A percentile compares a stretch with the other conserved stretches of the same genome.
These are phyloP conservation scores for Penicillium sp. DNA, from an alignment of 2,329 filamentous ascomycete species.

Conservation along the genomic window DNA sequence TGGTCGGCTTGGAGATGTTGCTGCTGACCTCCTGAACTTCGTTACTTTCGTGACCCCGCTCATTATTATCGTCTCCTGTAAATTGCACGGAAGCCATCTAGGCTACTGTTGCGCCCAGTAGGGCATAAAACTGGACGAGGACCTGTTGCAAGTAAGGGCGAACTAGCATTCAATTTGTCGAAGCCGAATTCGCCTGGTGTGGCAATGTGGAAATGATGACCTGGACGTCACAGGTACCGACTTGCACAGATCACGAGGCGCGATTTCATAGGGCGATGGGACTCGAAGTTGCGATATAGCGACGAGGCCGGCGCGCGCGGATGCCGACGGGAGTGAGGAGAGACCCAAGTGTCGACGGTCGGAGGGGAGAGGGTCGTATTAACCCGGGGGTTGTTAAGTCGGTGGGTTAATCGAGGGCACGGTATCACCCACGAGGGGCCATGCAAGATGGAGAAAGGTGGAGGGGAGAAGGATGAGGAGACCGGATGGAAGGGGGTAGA, in stretches of 20 bases:
- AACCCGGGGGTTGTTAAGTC: conserved; percentile 11
- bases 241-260: conserved; percentile 4
- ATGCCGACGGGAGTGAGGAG: conserved; percentile 22
- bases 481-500: conserved; percentile 7
- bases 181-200: conserved; percentile 31
- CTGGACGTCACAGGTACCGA: conserved; percentile 15
- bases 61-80: conserved; percentile 35
- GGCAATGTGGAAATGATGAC: conserved; percentile 1
- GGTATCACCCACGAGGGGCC: conserved; percentile 34
- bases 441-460: conserved; percentile 19
- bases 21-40: conserved; percentile 43
- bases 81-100: conserved; percentile 51
- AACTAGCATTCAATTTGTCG: conserved; percentile 38
- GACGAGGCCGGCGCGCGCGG: conserved; percentile 11
- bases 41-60: conserved; percentile 29
- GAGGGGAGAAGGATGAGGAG: conserved; percentile 12
- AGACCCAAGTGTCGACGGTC: conserved; percentile 11
- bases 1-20: conserved; percentile 67
- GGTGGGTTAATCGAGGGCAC: conserved; percentile 10
- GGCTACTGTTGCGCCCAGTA: conserved; percentile 34
- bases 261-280: conserved; percentile 20
- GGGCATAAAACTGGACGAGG: conserved; percentile 37
- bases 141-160: conserved; percentile 23
- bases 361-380: conserved; percentile 14
- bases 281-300: conserved; percentile 7